Base-by-base conservation (phyloP, 1,284 basidiomycete species). In the Irpex rosettiformis region DNA sequence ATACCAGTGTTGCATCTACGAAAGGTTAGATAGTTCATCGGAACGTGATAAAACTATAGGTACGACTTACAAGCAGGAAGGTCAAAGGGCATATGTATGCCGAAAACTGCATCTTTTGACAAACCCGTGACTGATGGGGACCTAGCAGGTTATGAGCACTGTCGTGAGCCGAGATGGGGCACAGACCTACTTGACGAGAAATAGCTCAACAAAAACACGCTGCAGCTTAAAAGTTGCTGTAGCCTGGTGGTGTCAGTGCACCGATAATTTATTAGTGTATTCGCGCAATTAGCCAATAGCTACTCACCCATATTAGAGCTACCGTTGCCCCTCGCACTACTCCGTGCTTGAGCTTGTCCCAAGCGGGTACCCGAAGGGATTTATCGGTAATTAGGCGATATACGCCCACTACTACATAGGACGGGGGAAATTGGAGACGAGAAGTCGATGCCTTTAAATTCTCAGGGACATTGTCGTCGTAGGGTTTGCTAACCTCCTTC, bases 301-400 rank as follows among this genome's bases (percentile, higher is more conserved):
- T n/a, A 61, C 82, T 57, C 61, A 89, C 89, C 89, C 91, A 93
- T 27, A 81, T 72, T 0, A 80, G 65, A 0, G 87, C 89, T 48
- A 89, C 83, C 5, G 79, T 68, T 0, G 77, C 73, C 0, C 91
- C 90, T 42, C 89, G 75, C 56, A 76, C 67, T 2, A 80, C 78
- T 0, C 85, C 90, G 70, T 92, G 85, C 62, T 78, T 79, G 67
- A 88, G 90, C 70, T 91, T 92, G 62, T 86, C 76, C 89, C 89
- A 92, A 10, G 86, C 83, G 5, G 89, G 88, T 18, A 76, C 72
- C 61, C 80, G 83, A n/a, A 93, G 73, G 7, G 71, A 70, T 52
- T 78, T 73, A 69, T 93, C 91, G 0, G 83, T 89, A 65, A 83
- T 78, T 0, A 93, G 74, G 47, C 90, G 73, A 69, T 92, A 91